Evolutionary conservation across 148 eudicot species (phyloP), one percentile per base, ranked within the genome.

Genomic region (Vaccinium vitisidaea): DNA sequence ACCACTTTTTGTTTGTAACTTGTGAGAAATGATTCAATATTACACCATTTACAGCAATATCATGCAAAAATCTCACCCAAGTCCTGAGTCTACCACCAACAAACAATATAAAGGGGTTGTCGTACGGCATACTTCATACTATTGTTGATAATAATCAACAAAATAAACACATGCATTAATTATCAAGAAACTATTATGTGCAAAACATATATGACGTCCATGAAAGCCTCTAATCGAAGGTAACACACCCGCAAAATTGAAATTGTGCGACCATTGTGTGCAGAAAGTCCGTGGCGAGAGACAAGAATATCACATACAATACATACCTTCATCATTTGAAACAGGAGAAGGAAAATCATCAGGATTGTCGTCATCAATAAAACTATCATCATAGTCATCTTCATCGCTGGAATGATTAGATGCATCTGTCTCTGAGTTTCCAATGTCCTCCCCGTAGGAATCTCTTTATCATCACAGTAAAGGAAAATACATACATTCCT

Each of bases 361-460:
- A 56, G 84, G 88, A 50, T 91, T 89, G 79, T 77, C 88, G 73
- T 94, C 99, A 85, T 94, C 85, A 76, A 96, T 96, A 88, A 96
- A 96, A 83, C 99, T 96, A 88, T 93, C 96, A 16, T 94, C 97
- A 85, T 96, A 94, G n/a, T 90, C 86, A 65, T 94, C 98, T 43
- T 94, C 99, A 54, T 88, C 93, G 80, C 87, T 83, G 46, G 52
- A 4, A 70, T 83, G 86, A 84, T 48, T 77, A 53, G 94, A 92
- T 84, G 56, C 82, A 25, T 92, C 93, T 4, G 92, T 81, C 58
- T 91, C 94, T 14, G 93, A 52, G 63, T 92, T 83, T 78, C 90
- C 94, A 82, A 96, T 87, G 88, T 96, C 99, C 89, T 92, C 97
- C 43, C 98, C 99, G 77, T 65, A 92, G 80, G 99, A 93, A 74